These are phyloP conservation scores for Digitaria exilis DNA, from an alignment of 202 grass and related monocot genomes.

Conservation along the genomic window DNA sequence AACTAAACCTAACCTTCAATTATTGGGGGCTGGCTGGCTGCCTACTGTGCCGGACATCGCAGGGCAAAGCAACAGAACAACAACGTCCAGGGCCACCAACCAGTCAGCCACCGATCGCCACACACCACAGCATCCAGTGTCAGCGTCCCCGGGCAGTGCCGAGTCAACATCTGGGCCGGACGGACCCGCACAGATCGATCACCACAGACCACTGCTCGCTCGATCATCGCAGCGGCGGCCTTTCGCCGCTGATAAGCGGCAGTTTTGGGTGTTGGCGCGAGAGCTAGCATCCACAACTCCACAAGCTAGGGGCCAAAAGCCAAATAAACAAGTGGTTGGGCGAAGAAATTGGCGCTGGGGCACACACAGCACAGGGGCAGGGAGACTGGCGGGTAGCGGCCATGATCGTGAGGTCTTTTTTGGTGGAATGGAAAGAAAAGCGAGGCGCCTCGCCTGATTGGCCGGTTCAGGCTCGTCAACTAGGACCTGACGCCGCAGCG, in stretches of 20 bases:
- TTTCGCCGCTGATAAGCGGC: not conserved
- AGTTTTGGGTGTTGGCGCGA: too few species aligned
- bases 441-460: not conserved
- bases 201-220: not conserved
- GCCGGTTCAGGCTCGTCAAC: not conserved
- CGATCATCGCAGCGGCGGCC: not conserved
- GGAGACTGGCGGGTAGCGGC: not conserved
- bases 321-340: too few species aligned
- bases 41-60: not conserved
- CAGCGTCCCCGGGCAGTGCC: slow-evolving; percentile 5
- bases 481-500: not conserved
- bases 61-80: not conserved
- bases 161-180: not conserved
- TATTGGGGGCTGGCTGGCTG: not conserved
- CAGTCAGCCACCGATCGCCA: too few species aligned
- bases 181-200: too few species aligned
- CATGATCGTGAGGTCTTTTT: slow-evolving; percentile 6
- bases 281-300: too few species aligned
- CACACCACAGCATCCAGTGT: not conserved
- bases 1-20: too few species aligned
- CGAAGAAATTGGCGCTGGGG: not conserved
- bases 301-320: too few species aligned
- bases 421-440: not conserved
- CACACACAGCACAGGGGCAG: too few species aligned
- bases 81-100: too few species aligned